Conservation (phyloP, 179 eudicot genomes). For the Pouteria campechiana region DNA sequence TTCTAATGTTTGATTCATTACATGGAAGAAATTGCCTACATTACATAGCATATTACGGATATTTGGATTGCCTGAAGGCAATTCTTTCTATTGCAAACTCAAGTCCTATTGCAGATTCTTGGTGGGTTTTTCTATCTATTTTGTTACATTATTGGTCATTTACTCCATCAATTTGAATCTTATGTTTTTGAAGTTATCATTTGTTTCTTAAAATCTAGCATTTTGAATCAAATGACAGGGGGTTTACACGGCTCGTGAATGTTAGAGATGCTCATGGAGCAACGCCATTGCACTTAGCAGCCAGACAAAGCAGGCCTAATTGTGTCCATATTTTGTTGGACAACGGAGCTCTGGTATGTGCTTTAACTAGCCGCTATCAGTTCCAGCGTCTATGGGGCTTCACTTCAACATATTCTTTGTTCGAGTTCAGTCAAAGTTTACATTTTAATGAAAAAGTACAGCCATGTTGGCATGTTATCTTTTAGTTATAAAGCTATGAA, state of each 20-base stretch:
- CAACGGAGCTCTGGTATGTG: slow-evolving; percentile 87
- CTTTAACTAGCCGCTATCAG: slow-evolving; percentile 93
- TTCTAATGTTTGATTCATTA: slow-evolving; percentile 83
- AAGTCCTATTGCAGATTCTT: slow-evolving; percentile 74
- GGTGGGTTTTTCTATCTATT: slow-evolving; percentile 29
- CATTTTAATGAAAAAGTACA: too few relatives aligned
- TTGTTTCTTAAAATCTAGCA: too few relatives aligned
- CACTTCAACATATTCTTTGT: too few relatives aligned
- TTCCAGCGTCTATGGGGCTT: too few relatives aligned
- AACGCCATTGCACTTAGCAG: slow-evolving; percentile 90
- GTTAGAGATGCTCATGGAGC: slow-evolving; percentile 89
- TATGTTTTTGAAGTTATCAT: too few relatives aligned
- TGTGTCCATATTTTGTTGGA: slow-evolving; percentile 79
- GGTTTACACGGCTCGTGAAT: slow-evolving; percentile 81
- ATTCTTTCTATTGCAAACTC: slow-evolving; percentile 77
- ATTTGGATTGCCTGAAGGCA: slow-evolving; percentile 60
- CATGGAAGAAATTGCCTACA: slow-evolving; percentile 87
- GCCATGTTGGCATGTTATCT: too few relatives aligned
- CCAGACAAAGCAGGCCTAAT: slow-evolving; percentile 67
- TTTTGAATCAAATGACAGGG: slow-evolving; percentile 70
- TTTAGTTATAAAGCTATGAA: too few relatives aligned
- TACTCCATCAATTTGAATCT: background rate
- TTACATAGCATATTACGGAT: slow-evolving; percentile 87
- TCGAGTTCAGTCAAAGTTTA: too few relatives aligned
- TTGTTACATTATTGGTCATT: background rate